A percentile compares a stretch with the other conserved stretches of the same genome.
Conservation (phyloP, 108 stramenopile genomes). For the Skeletonema costatum region DNA sequence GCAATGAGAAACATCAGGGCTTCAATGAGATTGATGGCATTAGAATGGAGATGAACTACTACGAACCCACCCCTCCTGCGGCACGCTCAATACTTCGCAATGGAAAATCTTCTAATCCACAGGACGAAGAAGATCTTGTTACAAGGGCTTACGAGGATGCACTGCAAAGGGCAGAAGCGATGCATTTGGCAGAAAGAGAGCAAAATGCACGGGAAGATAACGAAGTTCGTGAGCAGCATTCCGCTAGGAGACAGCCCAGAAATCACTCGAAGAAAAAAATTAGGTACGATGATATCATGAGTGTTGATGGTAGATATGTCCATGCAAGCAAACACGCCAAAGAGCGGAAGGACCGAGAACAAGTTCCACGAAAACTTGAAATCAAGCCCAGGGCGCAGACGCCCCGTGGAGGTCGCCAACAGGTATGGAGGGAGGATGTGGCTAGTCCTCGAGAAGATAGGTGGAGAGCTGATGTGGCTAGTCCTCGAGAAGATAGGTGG, state of each 20-base stretch:
- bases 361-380: constrained; percentile 1
- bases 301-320: constrained; percentile 1
- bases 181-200: not conserved
- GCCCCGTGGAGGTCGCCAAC: not conserved
- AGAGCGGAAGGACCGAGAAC: not conserved
- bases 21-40: not conserved
- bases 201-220: not conserved
- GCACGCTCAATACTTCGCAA: not conserved
- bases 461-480: not conserved
- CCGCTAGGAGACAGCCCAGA: not conserved
- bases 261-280: not conserved
- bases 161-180: not conserved
- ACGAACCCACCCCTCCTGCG: not conserved
- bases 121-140: not conserved
- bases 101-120: not conserved
- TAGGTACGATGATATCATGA: not conserved
- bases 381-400: not conserved
- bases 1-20: not conserved
- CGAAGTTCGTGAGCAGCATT: too few relatives aligned
- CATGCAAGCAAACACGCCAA: not conserved
- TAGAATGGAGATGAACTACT: not conserved
- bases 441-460: not conserved
- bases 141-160: not conserved
- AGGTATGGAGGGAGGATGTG: not conserved
- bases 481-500: too few relatives aligned